Conservation (phyloP, 306 rosid genomes). For the Vigna trinervia region DNA sequence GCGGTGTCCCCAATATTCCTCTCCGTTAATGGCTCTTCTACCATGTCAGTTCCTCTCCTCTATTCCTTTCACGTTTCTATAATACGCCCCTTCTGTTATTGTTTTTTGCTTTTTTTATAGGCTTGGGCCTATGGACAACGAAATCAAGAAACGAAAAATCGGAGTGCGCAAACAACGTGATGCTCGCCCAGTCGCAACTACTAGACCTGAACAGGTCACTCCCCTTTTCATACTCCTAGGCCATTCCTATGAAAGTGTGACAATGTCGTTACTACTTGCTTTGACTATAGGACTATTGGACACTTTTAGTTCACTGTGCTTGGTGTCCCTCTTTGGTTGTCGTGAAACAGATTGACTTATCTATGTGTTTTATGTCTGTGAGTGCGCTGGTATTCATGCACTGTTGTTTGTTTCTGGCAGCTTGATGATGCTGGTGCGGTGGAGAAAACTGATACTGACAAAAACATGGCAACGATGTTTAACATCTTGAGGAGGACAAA, state of each 20-base stretch:
- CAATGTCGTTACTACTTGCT: not conserved
- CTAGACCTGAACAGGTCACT: constrained; percentile 73
- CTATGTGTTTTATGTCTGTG: not conserved
- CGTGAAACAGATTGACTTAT: not conserved
- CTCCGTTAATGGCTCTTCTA: constrained; percentile 63
- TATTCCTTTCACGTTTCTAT: not conserved
- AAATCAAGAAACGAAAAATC: constrained; percentile 65
- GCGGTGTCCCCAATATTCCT: constrained; percentile 61
- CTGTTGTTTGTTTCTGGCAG: constrained; percentile 53
- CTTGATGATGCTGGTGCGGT: constrained; percentile 50
- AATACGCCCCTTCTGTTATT: not conserved
- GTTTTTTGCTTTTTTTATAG: constrained; percentile 39
- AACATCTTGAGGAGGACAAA: constrained; percentile 56
- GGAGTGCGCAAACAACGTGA: constrained; percentile 46
- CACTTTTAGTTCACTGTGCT: too few relatives aligned
- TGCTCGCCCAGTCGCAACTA: constrained; percentile 52
- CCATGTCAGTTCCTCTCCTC: constrained; percentile 61
- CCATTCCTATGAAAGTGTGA: constrained; percentile 1
- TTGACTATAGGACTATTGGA: too few relatives aligned
- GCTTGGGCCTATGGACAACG: constrained; percentile 87
- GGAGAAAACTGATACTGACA: constrained; percentile 76
- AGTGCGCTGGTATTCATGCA: constrained; percentile 7
- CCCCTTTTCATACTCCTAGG: not conserved
- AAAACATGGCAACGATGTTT: constrained; percentile 76
- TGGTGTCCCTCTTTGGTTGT: not conserved